Conservation (phyloP, 2,329 filamentous ascomycete species). For the Verticillium tricorpus region DNA sequence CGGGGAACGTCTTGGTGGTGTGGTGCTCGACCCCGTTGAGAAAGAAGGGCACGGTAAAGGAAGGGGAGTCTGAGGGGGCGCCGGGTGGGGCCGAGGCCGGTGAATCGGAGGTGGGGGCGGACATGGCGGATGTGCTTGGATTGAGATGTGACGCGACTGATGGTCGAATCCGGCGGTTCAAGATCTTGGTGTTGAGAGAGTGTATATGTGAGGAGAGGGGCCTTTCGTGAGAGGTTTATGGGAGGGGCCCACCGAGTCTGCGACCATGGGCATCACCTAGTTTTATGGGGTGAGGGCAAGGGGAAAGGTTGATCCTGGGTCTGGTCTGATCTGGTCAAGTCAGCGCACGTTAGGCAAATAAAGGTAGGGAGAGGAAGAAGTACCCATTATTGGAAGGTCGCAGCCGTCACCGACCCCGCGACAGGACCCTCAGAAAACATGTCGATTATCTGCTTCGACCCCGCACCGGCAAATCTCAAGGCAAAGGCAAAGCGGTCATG, state of each 20-base stretch:
- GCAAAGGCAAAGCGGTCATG: too few relatives aligned
- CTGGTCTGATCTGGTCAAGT: too few relatives aligned
- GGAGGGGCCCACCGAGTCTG: neutral
- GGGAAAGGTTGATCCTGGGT: neutral
- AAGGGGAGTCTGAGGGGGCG: neutral
- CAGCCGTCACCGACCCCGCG: too few relatives aligned
- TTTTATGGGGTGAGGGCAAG: neutral
- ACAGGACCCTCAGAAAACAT: too few relatives aligned
- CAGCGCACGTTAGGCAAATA: too few relatives aligned
- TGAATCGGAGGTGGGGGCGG: neutral
- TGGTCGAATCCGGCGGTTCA: neutral
- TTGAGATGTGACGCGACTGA: neutral
- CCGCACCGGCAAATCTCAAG: too few relatives aligned
- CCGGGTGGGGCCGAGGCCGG: neutral
- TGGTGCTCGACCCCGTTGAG: slow-evolving; percentile 40
- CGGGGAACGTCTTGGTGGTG: slow-evolving; percentile 45
- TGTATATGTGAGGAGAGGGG: neutral
- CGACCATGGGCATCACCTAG: neutral
- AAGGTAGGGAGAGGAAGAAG: too few relatives aligned
- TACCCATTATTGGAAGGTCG: too few relatives aligned
- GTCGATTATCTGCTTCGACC: too few relatives aligned
- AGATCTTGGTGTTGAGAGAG: neutral
- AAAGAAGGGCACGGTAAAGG: slow-evolving; percentile 31
- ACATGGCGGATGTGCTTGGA: neutral
- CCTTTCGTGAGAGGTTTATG: neutral